A percentile compares a stretch with the other conserved stretches of the same genome.
phyloP scores from a whole-genome alignment of 805 yeast genomes.

The Jamesozyma rosinii region DNA sequence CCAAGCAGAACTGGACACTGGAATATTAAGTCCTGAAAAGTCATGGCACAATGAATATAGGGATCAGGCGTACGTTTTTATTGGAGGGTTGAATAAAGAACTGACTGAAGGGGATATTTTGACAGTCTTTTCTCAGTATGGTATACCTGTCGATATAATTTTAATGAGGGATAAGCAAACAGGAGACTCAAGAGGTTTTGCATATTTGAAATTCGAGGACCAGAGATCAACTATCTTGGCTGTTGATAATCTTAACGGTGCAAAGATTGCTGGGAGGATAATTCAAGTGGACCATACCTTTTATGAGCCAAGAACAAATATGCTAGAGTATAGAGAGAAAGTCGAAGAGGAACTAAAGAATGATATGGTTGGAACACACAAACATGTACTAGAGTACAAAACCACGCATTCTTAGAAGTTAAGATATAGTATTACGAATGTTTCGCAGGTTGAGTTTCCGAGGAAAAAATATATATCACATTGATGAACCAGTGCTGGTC shows the following conservation, averaged over 20 bases:
- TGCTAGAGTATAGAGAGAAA: constrained; percentile 38
- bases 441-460: no score
- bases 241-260: constrained; percentile 79
- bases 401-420: background rate
- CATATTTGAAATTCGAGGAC: constrained; percentile 74
- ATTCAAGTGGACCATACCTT: constrained; percentile 65
- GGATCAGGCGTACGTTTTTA: constrained; percentile 66
- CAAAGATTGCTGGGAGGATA: constrained; percentile 39
- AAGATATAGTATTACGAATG: background rate
- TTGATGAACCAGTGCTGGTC: background rate
- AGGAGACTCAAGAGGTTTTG: constrained; percentile 66
- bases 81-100: constrained; percentile 61
- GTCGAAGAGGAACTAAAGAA: constrained; percentile 27
- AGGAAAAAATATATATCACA: no score
- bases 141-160: constrained; percentile 70
- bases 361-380: constrained; percentile 20
- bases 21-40: constrained; percentile 43
- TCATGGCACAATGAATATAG: constrained; percentile 87
- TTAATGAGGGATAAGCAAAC: constrained; percentile 56
- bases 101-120: constrained; percentile 69
- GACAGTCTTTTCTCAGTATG: constrained; percentile 79
- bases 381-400: background rate
- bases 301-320: constrained; percentile 47
- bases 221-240: constrained; percentile 75
- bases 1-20: constrained; percentile 55